Percentiles rank a stretch among this genome's conserved stretches.
These are phyloP conservation scores for Chalaropsis thielavioides DNA, from an alignment of 2,329 filamentous ascomycete genomes.

Conservation along the genomic window DNA sequence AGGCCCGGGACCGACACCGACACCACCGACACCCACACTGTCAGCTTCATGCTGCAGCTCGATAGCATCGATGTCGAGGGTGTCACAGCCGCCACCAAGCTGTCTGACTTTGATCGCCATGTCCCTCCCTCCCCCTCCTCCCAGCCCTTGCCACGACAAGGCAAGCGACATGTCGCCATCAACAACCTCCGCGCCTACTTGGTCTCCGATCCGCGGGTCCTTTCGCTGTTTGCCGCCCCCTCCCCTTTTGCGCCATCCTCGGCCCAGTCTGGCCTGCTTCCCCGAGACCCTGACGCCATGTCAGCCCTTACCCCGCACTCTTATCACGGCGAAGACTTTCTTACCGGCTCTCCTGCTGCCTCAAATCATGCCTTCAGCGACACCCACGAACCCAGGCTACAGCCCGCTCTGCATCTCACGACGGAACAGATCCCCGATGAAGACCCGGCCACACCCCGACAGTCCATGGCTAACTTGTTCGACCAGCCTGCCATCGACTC, in stretches of 20 bases:
- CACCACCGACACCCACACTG: constrained; percentile 22
- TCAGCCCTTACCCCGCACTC: constrained; percentile 34
- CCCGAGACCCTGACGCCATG: constrained; percentile 24
- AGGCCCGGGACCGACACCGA: neutral
- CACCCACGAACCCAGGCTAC: neutral
- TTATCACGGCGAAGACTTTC: constrained; percentile 23
- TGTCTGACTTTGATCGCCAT: neutral
- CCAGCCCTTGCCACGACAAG: constrained; percentile 27
- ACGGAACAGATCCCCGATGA: constrained; percentile 7
- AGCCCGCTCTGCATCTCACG: neutral
- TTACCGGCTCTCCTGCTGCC: constrained; percentile 17
- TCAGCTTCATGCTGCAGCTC: constrained; percentile 51
- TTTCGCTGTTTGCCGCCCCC: constrained; percentile 39
- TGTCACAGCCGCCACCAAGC: constrained; percentile 31
- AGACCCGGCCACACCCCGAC: constrained; percentile 13
- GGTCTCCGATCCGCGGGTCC: constrained; percentile 53
- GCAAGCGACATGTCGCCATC: constrained; percentile 51
- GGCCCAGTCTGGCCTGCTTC: neutral
- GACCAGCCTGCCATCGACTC: neutral
- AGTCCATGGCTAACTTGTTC: constrained; percentile 7
- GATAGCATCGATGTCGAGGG: constrained; percentile 53
- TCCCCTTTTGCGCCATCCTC: constrained; percentile 37
- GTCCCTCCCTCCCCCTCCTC: neutral
- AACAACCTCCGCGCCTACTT: constrained; percentile 48
- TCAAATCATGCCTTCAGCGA: constrained; percentile 8